These are phyloP conservation scores for Leptographium radiaticola DNA, from an alignment of 2,329 filamentous ascomycete genomes.

Conservation along the genomic window DNA sequence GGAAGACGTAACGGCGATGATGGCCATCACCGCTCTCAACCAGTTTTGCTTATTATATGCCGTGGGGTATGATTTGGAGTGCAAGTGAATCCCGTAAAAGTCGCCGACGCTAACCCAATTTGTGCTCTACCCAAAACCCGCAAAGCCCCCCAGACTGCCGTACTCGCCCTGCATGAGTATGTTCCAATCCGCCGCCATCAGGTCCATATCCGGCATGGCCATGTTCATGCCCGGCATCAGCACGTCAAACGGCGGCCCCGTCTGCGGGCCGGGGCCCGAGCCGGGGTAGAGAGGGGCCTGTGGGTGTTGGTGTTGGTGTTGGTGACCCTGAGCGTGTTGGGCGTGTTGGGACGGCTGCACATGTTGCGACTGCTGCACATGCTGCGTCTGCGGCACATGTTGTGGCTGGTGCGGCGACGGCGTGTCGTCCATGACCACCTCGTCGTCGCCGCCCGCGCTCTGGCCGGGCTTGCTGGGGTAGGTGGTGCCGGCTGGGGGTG, in stretches of 20 bases:
- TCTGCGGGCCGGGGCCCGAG: no score
- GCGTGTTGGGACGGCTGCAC: slow-evolving; percentile 20
- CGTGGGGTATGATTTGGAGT: no score
- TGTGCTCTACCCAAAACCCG: neutral
- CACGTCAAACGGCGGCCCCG: neutral
- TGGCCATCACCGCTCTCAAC: slow-evolving; percentile 8
- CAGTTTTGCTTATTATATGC: neutral
- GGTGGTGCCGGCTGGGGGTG: neutral
- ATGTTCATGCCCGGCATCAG: slow-evolving; percentile 5
- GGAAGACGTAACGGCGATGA: slow-evolving; percentile 1
- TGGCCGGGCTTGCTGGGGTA: slow-evolving; percentile 14
- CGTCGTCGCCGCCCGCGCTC: neutral
- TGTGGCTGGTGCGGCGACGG: slow-evolving; percentile 17
- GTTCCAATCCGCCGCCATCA: slow-evolving; percentile 33
- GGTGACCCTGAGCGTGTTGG: slow-evolving; percentile 15
- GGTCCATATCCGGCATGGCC: slow-evolving; percentile 14
- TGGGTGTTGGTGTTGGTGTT: slow-evolving; percentile 20
- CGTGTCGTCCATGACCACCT: slow-evolving; percentile 6
- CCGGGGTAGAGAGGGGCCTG: neutral
- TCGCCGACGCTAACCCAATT: neutral
- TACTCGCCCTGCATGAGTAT: slow-evolving; percentile 28
- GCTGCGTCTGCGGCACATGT: slow-evolving; percentile 18
- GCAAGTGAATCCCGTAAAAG: no score
- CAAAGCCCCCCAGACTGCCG: slow-evolving; percentile 11
- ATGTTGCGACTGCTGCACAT: slow-evolving; percentile 25